A percentile compares a stretch with the other conserved stretches of the same genome.
These are phyloP conservation scores for Eremothecium coryli DNA, from an alignment of 1,139 yeast species.

Conservation along the genomic window DNA sequence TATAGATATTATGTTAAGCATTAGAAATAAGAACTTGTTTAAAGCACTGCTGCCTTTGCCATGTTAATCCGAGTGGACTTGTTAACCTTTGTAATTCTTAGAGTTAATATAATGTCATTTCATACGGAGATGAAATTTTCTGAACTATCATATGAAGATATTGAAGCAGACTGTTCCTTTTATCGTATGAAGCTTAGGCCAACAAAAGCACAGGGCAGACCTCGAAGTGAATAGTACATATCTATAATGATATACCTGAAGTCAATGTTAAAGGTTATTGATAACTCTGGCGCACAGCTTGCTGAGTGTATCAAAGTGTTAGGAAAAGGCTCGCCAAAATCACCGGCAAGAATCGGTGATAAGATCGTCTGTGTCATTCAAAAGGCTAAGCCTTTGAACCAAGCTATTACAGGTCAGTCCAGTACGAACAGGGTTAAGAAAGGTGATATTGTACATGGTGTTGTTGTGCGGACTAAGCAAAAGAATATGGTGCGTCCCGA, in stretches of 20 bases:
- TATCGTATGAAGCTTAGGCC: too few relatives aligned
- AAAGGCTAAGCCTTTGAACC: conserved; percentile 67
- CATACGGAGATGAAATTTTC: background rate
- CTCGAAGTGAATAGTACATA: too few relatives aligned
- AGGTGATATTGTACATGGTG: conserved; percentile 94
- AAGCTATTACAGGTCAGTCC: conserved; percentile 57
- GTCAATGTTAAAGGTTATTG: conserved; percentile 81
- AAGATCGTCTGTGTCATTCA: conserved; percentile 91
- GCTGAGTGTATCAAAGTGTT: conserved; percentile 95
- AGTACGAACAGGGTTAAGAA: conserved; percentile 78
- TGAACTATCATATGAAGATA: too few relatives aligned
- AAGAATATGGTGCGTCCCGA: conserved; percentile 68
- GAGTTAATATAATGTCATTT: background rate
- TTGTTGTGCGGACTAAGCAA: conserved; percentile 86
- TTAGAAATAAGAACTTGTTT: too few relatives aligned
- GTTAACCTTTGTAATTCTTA: too few relatives aligned
- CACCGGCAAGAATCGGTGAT: conserved; percentile 81
- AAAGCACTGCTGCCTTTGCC: too few relatives aligned
- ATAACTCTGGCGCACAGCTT: conserved; percentile 89
- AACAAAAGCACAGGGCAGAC: too few relatives aligned
- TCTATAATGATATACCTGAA: conserved; percentile 83
- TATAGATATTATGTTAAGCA: too few relatives aligned
- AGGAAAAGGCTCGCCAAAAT: conserved; percentile 73
- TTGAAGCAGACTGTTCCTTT: too few relatives aligned
- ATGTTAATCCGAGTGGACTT: too few relatives aligned